Percentiles rank a stretch among this genome's conserved stretches.
These are phyloP conservation scores for Dryas drummondii DNA, from an alignment of 306 rosid genomes.

Conservation along the genomic window DNA sequence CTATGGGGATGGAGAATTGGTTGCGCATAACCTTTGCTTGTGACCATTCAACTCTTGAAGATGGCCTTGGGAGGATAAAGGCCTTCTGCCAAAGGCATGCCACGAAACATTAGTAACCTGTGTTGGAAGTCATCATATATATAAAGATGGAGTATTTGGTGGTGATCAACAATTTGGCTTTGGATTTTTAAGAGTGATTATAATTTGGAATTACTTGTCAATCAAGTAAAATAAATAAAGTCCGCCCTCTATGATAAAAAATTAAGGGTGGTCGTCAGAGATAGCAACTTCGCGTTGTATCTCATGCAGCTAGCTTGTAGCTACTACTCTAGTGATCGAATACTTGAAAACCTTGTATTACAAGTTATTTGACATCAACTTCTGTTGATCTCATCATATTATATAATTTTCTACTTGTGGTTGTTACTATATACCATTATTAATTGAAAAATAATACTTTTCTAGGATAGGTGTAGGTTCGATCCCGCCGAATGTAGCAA, in stretches of 20 bases:
- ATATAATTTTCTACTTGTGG: no score
- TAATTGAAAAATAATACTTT: no score
- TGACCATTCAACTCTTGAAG: slow-evolving; percentile 49
- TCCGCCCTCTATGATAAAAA: background rate
- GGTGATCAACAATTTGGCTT: slow-evolving; percentile 15
- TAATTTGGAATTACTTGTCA: background rate
- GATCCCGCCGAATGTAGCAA: no score
- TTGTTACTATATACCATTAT: no score
- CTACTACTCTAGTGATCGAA: no score
- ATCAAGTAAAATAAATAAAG: background rate
- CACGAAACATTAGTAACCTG: slow-evolving; percentile 14
- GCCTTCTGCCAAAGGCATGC: slow-evolving; percentile 46
- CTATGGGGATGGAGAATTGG: slow-evolving; percentile 54
- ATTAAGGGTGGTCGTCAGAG: background rate
- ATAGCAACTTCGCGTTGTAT: slow-evolving; percentile 10
- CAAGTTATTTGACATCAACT: no score
- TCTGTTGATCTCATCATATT: no score
- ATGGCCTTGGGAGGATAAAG: slow-evolving; percentile 47
- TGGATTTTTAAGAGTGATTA: background rate
- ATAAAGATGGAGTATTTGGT: background rate
- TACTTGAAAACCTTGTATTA: no score
- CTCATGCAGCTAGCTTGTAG: background rate
- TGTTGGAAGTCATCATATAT: background rate
- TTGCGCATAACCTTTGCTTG: slow-evolving; percentile 44
- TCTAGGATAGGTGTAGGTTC: no score